phyloP scores from a whole-genome alignment of 352 stramenopile genomes.

The Aphanomyces astaci region DNA sequence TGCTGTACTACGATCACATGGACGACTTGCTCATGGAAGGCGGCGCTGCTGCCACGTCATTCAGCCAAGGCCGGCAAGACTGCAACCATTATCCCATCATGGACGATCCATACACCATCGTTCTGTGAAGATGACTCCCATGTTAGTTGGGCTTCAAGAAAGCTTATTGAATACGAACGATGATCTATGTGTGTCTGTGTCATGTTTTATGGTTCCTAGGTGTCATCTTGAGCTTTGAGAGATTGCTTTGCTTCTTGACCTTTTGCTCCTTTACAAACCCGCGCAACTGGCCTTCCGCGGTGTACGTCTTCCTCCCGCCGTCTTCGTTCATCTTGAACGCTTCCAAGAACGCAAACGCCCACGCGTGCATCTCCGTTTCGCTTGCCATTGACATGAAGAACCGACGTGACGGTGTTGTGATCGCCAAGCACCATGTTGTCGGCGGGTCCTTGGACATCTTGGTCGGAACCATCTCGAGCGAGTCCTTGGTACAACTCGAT shows the following conservation, averaged over 20 bases:
- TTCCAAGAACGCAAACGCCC: conserved; percentile 41
- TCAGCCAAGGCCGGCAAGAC: no score
- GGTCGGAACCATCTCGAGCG: conserved; percentile 71
- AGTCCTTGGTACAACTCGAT: conserved; percentile 21
- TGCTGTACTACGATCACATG: neutral
- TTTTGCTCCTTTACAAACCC: conserved; percentile 1
- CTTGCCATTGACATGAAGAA: conserved; percentile 59
- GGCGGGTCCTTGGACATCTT: conserved; percentile 64
- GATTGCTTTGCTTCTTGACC: neutral
- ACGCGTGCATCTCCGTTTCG: conserved; percentile 82
- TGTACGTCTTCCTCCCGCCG: neutral
- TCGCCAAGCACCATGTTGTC: conserved; percentile 69
- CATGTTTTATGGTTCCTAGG: neutral
- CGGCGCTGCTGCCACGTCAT: neutral
- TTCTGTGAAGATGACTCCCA: no score
- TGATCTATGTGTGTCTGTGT: no score
- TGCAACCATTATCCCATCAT: no score
- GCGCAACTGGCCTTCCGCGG: neutral
- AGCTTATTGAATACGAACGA: no score
- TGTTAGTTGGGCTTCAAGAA: no score
- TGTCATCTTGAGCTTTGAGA: neutral
- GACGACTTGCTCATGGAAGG: neutral
- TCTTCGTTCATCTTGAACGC: conserved; percentile 11
- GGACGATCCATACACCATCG: no score
- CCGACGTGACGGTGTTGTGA: conserved; percentile 50